These are phyloP conservation scores for Nothophytophthora sp. DNA, from an alignment of 352 stramenopile species.

Conservation along the genomic window DNA sequence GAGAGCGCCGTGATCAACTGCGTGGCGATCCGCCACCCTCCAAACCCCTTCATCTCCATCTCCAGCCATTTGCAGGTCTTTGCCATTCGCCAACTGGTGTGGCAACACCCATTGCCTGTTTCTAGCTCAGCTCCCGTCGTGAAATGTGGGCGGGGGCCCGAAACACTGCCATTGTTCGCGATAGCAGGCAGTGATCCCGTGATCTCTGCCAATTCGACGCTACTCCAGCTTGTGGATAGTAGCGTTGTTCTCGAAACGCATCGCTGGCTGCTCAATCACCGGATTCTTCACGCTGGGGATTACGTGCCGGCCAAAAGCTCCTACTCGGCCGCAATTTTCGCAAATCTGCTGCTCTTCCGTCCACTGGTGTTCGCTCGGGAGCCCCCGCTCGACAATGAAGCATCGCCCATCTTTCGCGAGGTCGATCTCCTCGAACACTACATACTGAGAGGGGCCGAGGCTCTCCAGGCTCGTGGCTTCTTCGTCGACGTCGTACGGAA, in stretches of 20 bases:
- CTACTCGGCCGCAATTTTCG: conserved; percentile 32
- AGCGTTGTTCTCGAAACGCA: conserved; percentile 11
- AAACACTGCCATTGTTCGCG: conserved; percentile 4
- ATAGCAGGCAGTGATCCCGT: conserved; percentile 2
- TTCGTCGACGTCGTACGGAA: conserved; percentile 39
- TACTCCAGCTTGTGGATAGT: conserved; percentile 18
- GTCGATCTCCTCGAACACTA: conserved; percentile 43
- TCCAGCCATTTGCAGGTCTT: conserved; percentile 39
- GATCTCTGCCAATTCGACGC: conserved; percentile 15
- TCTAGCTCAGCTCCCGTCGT: too few relatives aligned
- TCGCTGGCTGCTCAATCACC: conserved; percentile 19
- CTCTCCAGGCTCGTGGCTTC: conserved; percentile 29
- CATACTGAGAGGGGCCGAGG: conserved; percentile 38
- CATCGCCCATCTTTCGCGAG: neutral
- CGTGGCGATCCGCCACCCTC: conserved; percentile 35
- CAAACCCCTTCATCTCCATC: conserved; percentile 53
- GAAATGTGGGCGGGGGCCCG: too few relatives aligned
- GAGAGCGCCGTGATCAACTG: conserved; percentile 56
- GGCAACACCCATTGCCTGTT: conserved; percentile 9
- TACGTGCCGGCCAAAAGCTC: conserved; percentile 45
- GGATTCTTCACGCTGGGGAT: conserved; percentile 15
- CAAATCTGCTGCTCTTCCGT: conserved; percentile 28
- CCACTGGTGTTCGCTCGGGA: conserved; percentile 14
- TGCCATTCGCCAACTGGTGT: conserved; percentile 34
- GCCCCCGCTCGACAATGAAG: neutral